These are phyloP conservation scores for Forsythia viridissima DNA, from an alignment of 257 asterid genomes.

Conservation along the genomic window DNA sequence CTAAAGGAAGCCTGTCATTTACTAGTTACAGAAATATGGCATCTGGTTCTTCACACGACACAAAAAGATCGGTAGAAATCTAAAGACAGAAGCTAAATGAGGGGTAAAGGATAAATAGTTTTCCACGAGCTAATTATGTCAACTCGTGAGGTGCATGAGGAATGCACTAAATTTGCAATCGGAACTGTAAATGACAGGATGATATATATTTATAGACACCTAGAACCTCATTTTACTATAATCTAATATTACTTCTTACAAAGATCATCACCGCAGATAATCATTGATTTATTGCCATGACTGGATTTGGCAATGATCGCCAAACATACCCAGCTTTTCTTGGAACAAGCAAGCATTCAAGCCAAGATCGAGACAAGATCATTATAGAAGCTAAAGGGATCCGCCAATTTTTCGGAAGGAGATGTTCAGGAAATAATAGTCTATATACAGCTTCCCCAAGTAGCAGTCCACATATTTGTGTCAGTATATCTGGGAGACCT, in stretches of 20 bases:
- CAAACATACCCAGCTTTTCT: neutral
- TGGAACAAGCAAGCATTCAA: neutral
- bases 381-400: neutral
- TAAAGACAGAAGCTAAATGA: neutral
- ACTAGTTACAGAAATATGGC: neutral
- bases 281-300: neutral
- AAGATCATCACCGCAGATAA: neutral
- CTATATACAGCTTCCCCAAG: neutral
- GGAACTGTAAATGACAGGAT: neutral
- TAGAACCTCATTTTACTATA: too few species aligned
- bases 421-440: neutral
- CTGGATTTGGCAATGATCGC: neutral
- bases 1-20: neutral
- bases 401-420: neutral
- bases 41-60: neutral
- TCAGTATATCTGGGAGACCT: constrained; percentile 18
- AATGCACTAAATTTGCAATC: neutral
- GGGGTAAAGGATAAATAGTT: too few species aligned
- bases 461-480: neutral
- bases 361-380: neutral
- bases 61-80: neutral
- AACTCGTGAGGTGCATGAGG: too few species aligned
- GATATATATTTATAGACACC: neutral
- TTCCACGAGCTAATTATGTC: too few species aligned
- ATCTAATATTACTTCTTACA: too few species aligned